Conservation (phyloP, 2,329 filamentous ascomycete species). For the Fusarium sp. region DNA sequence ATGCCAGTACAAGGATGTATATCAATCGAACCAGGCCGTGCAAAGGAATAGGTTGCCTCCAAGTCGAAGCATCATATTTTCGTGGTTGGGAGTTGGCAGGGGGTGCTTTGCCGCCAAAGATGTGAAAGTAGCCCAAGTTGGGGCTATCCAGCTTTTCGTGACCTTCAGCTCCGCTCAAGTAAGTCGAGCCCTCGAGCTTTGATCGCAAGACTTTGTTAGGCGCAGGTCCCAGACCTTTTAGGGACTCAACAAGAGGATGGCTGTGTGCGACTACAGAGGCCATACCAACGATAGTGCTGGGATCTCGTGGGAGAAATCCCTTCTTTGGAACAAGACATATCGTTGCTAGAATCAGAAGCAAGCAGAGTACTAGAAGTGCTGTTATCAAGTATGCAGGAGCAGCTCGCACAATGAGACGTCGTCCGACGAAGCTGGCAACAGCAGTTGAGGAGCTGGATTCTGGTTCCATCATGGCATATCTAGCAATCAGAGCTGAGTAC, state of each 20-base stretch:
- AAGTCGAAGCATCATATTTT: slow-evolving; percentile 44
- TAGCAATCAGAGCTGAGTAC: slow-evolving; percentile 52
- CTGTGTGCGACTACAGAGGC: slow-evolving; percentile 55
- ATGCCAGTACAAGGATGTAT: slow-evolving; percentile 46
- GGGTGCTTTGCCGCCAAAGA: slow-evolving; percentile 45
- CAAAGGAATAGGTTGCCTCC: slow-evolving; percentile 50
- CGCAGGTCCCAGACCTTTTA: slow-evolving; percentile 53
- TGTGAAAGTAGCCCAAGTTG: slow-evolving; percentile 45
- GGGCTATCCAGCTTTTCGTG: slow-evolving; percentile 50
- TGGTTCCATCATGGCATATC: slow-evolving; percentile 49
- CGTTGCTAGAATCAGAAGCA: slow-evolving; percentile 39
- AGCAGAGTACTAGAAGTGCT: slow-evolving; percentile 46
- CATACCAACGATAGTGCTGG: slow-evolving; percentile 52
- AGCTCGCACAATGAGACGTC: slow-evolving; percentile 49
- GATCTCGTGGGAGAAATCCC: slow-evolving; percentile 54
- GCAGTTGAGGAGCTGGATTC: slow-evolving; percentile 38
- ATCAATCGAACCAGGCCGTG: slow-evolving; percentile 48
- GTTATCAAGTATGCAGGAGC: slow-evolving; percentile 51
- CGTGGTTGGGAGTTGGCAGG: slow-evolving; percentile 18
- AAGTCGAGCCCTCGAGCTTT: slow-evolving; percentile 47
- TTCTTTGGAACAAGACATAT: slow-evolving; percentile 45
- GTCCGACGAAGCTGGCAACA: slow-evolving; percentile 44
- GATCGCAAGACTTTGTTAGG: slow-evolving; percentile 45
- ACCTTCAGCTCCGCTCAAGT: slow-evolving; percentile 53
- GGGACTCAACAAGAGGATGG: slow-evolving; percentile 51